Evolutionary conservation across 2,329 filamentous ascomycete species (phyloP).

Genomic region (Aspergillus felis): DNA sequence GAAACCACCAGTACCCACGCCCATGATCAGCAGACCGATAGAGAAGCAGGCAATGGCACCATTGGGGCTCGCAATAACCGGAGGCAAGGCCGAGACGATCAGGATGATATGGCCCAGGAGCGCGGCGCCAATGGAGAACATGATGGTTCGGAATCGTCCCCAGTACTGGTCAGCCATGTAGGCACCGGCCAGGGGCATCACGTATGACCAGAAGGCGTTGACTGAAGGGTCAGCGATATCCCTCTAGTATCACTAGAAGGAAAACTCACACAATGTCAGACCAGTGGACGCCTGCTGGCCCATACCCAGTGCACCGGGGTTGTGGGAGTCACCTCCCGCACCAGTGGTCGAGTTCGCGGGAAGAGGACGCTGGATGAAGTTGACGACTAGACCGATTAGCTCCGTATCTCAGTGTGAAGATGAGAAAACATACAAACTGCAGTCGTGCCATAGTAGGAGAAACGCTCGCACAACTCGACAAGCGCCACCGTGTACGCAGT

Average conservation of each 20-base stretch:
- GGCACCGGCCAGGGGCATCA: constrained; percentile 57
- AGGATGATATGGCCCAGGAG: constrained; percentile 65
- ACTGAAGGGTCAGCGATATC: constrained; percentile 25
- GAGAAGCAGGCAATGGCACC: constrained; percentile 62
- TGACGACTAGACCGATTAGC: constrained; percentile 46
- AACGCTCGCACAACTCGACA: constrained; percentile 71
- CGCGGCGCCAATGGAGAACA: constrained; percentile 61
- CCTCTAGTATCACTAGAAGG: not conserved
- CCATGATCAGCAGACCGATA: constrained; percentile 63
- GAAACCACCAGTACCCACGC: constrained; percentile 75
- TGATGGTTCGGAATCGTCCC: constrained; percentile 67
- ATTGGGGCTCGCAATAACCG: constrained; percentile 56
- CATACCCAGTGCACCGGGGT: constrained; percentile 54
- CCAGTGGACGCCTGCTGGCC: constrained; percentile 55
- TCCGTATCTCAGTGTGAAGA: not conserved
- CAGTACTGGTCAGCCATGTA: constrained; percentile 65
- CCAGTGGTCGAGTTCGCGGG: constrained; percentile 54
- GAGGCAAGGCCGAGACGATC: constrained; percentile 61
- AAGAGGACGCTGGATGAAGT: constrained; percentile 58
- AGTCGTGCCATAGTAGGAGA: constrained; percentile 71
- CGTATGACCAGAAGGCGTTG: constrained; percentile 61
- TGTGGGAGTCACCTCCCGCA: constrained; percentile 21
- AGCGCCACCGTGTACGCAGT: constrained; percentile 66
- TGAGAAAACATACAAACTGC: constrained; percentile 54
- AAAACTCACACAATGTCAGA: constrained; percentile 42